Evolutionary conservation across 2,329 filamentous ascomycete species (phyloP).

Genomic region (Fusarium pseudonygamai): DNA sequence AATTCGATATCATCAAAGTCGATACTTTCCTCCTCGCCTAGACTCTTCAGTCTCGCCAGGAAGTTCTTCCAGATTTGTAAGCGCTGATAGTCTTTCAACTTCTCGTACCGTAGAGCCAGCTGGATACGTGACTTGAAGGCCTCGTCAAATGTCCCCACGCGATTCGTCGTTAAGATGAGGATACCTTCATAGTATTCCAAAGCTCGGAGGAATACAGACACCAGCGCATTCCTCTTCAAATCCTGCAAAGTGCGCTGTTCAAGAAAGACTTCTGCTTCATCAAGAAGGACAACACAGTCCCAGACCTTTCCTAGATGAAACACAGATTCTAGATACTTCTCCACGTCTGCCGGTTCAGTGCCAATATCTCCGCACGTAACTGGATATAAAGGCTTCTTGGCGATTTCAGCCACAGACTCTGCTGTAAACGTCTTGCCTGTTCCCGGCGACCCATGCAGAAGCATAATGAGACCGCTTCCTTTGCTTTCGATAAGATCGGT

Average conservation of each 20-base stretch:
- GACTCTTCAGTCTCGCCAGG: background rate
- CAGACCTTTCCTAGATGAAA: conserved; percentile 22
- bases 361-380: conserved; percentile 34
- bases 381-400: conserved; percentile 27
- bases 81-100: background rate
- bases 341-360: conserved; percentile 24
- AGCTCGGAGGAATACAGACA: conserved; percentile 7
- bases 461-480: conserved; percentile 3
- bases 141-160: conserved; percentile 12
- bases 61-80: conserved; percentile 17
- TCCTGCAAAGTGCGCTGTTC: background rate
- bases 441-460: background rate
- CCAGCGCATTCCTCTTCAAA: background rate
- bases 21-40: background rate
- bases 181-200: conserved; percentile 14
- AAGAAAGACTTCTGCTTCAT: conserved; percentile 20
- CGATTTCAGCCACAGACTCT: conserved; percentile 26
- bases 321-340: conserved; percentile 25
- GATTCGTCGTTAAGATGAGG: background rate
- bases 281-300: conserved; percentile 20
- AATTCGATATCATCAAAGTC: background rate
- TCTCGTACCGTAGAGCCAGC: conserved; percentile 4
- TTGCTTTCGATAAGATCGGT: conserved; percentile 23
- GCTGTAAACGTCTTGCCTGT: conserved; percentile 28
- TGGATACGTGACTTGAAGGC: conserved; percentile 18